Percentiles rank a stretch among this genome's conserved stretches.
phyloP scores from a whole-genome alignment of 106 monocot species.

The Gastrodia elata region DNA sequence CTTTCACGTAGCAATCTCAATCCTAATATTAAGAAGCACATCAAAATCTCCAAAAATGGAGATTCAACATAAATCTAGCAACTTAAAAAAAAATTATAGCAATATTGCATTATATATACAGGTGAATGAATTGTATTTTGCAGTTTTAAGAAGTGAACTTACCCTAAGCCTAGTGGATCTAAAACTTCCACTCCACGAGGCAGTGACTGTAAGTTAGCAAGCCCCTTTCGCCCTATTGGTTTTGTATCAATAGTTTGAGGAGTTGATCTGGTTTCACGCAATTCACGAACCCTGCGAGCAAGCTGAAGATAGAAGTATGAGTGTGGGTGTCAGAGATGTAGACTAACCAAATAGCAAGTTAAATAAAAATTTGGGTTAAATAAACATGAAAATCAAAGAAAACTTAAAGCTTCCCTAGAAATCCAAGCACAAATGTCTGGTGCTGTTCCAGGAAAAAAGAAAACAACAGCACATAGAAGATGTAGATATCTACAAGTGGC shows the following conservation, averaged over 20 bases:
- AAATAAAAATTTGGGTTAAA: not conserved
- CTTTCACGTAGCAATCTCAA: not conserved
- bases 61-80: not conserved
- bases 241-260: constrained; percentile 59
- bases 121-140: not conserved
- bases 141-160: constrained; percentile 13
- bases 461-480: not conserved
- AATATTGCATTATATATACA: not conserved
- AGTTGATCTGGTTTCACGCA: constrained; percentile 77
- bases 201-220: constrained; percentile 63
- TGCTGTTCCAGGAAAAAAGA: not conserved
- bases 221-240: constrained; percentile 52
- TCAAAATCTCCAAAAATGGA: not conserved
- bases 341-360: not conserved
- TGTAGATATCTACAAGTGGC: too few species aligned
- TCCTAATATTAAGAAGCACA: not conserved
- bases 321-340: not conserved
- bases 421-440: not conserved
- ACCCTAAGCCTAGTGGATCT: constrained; percentile 96
- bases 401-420: not conserved
- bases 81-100: not conserved
- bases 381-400: not conserved
- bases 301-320: constrained; percentile 49
- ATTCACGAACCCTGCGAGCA: constrained; percentile 89
- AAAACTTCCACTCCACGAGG: constrained; percentile 93